Evolutionary conservation across 192 early-diverging fungal species (phyloP), one percentile per base, ranked within the genome.

Genomic region (Coemansia sp.): DNA sequence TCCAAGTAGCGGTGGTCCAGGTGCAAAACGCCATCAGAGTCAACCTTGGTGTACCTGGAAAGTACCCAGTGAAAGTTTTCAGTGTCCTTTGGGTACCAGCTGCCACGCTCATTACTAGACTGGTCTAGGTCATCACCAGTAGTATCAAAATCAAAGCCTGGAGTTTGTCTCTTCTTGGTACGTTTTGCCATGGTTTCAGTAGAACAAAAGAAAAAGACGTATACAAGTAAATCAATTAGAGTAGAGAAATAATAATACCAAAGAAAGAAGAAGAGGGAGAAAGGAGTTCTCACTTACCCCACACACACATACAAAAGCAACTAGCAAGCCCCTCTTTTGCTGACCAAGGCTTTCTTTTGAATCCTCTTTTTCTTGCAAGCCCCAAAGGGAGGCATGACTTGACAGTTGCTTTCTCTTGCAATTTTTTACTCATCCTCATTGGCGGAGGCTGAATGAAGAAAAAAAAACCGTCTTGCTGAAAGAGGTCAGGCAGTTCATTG

Each of bases 1-100:
- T 79, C 77, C 43, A 79, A 39, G 43, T 79, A 79, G 40, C 77
- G 67, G 46, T 79, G 77, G 56, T 70, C 61, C 0, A 79, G 65
- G 13, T 45, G 57, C 6, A 79, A 24, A 9, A 46, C 28, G 14
- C 56, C 35, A 9, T 56, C 58, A n/a, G 34, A 31, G 10, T 63
- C 63, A 62, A 79, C 65, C 33, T 53, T 37, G 7, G 77, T 79
- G 58, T 70, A 28, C 42, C 64, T 60, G 16, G 77, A 74, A 5
- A 79, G 61, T 0, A 67, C 65, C 63, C 62, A 74, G 61, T 79
- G 77, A 23, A 79, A 79, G 35, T 53, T 67, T 56, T 74, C 77
- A 4, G 77, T 69, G 24, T 79, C 69, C n/a, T 62, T 51, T 8
- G 77, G 58, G 14, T 35, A 58, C 77, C 77, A 79, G 36, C 42